Percentiles rank a stretch among this genome's conserved stretches.
Conservation (phyloP, 768 basidiomycete species). For the Mycena metata region DNA sequence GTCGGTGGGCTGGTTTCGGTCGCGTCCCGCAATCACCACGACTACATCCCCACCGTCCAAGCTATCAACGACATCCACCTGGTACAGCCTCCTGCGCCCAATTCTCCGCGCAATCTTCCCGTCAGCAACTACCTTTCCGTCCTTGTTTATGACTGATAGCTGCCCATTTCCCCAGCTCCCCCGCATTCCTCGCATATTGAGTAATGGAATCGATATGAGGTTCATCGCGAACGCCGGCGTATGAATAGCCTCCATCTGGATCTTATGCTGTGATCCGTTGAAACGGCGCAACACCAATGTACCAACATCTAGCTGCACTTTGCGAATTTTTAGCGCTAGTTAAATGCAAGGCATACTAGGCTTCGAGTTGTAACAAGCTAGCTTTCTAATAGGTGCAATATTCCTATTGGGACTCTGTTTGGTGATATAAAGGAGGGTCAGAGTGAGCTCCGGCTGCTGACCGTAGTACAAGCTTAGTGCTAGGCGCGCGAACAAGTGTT, state of each 20-base stretch:
- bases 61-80: conserved; percentile 11
- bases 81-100: background rate
- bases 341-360: no score
- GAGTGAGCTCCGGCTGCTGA: no score
- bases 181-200: conserved; percentile 8
- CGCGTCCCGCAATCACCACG: conserved; percentile 27
- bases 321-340: no score
- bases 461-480: no score
- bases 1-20: conserved; percentile 35
- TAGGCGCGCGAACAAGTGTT: no score
- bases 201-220: conserved; percentile 15
- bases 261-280: background rate
- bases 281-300: no score
- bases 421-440: no score
- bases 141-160: background rate
- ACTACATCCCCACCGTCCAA: background rate
- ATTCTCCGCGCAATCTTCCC: background rate
- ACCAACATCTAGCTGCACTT: no score
- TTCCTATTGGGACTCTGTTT: no score
- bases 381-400: no score
- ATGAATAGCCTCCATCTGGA: background rate
- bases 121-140: background rate
- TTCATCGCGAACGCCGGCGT: conserved; percentile 17
- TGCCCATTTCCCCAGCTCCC: conserved; percentile 7
- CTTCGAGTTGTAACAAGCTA: no score